A percentile compares a stretch with the other conserved stretches of the same genome.
These are phyloP conservation scores for Lepraria neglecta DNA, from an alignment of 495 filamentous ascomycete species.

Conservation along the genomic window DNA sequence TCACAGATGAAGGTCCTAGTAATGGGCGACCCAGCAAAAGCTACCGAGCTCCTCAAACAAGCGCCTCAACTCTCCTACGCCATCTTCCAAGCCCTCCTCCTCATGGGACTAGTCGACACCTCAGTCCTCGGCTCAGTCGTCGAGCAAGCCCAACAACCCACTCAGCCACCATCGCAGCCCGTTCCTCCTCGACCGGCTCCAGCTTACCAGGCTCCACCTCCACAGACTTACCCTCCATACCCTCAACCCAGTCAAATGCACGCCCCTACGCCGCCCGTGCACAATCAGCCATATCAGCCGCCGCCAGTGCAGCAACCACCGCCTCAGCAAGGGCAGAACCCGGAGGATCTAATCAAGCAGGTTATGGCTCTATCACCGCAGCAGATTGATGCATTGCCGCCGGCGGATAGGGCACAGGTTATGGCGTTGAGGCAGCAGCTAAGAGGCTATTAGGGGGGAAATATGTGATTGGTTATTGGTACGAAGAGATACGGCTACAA, in stretches of 20 bases:
- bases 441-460: conserved; percentile 9
- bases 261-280: conserved; percentile 53
- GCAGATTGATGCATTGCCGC: conserved; percentile 67
- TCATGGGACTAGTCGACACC: conserved; percentile 86
- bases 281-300: conserved; percentile 50
- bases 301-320: conserved; percentile 41
- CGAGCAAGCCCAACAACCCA: conserved; percentile 44
- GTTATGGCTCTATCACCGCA: conserved; percentile 70
- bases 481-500: no score
- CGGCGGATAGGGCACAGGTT: conserved; percentile 67
- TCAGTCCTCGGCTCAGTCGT: conserved; percentile 51
- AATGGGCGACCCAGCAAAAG: conserved; percentile 70
- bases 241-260: conserved; percentile 35
- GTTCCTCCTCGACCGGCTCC: conserved; percentile 24
- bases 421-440: conserved; percentile 56
- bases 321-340: conserved; percentile 42
- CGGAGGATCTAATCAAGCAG: conserved; percentile 64
- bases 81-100: conserved; percentile 87
- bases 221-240: conserved; percentile 26
- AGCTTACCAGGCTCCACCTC: conserved; percentile 25
- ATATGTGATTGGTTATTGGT: background rate
- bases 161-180: conserved; percentile 27
- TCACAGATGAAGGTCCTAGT: conserved; percentile 89
- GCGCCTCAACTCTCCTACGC: conserved; percentile 93
- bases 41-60: conserved; percentile 78